Evolutionary conservation across 75 land plant species (phyloP).

Genomic region (Pinus albicaulis): DNA sequence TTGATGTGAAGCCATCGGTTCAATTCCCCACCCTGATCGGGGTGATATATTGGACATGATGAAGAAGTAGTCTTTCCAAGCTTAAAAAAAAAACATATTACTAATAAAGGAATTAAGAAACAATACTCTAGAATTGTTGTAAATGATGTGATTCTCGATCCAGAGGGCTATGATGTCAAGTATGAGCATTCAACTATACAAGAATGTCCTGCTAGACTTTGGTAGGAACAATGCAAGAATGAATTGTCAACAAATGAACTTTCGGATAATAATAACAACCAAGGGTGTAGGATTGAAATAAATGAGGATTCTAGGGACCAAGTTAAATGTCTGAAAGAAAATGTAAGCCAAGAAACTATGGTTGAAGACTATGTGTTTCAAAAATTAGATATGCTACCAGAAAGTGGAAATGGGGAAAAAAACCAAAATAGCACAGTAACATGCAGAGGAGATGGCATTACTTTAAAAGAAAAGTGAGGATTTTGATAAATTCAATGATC

Average conservation of each 20-base stretch:
- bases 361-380: slow-evolving; percentile 6
- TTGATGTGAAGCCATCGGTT: too few relatives aligned
- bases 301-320: background rate
- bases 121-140: background rate
- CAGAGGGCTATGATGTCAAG: background rate
- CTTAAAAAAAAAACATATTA: background rate
- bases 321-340: background rate
- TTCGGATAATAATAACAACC: background rate
- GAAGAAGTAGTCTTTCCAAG: too few relatives aligned
- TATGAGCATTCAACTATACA: background rate
- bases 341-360: background rate
- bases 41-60: too few relatives aligned
- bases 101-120: background rate
- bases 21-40: too few relatives aligned
- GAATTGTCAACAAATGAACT: slow-evolving; percentile 1
- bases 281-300: background rate
- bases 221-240: background rate
- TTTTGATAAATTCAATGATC: background rate
- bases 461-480: background rate
- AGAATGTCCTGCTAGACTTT: background rate
- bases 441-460: background rate
- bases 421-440: background rate
- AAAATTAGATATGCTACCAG: background rate
- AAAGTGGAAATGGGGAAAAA: background rate
- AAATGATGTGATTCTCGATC: background rate